Base-by-base conservation (phyloP, 352 stramenopile species). In the Labyrinthula sp. region DNA sequence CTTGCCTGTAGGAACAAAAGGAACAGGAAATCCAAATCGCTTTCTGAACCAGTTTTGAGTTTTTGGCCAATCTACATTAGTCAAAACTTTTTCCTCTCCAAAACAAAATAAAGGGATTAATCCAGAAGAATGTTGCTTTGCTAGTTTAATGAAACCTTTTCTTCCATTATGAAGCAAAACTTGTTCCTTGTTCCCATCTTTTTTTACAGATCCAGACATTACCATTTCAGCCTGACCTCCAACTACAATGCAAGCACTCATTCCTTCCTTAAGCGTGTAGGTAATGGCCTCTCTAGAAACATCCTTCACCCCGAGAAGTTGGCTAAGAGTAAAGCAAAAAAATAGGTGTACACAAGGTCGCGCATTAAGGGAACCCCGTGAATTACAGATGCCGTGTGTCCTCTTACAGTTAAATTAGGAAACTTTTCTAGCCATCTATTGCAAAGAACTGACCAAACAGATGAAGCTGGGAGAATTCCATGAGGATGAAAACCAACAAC, bases 141-240 rank as follows among this genome's bases (percentile, higher is more conserved):
- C 43, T 15, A 52, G 40, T 18, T 50, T 50, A 35, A 52, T 45
- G 14, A 52, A 20, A 2, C 43, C 43, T n/a, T 15, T 31, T 9
- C 43, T 23, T 3, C 43, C 31, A 17, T 54, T 55, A 14, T 35
- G 30, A 12, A 52, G 31, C 15, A 52, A 15, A 35, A 10, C 3
- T 18, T 45, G 40, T 3, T 5, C 2, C 3, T 33, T 9, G 37
- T 52, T 35, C 43, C 43, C 40, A n/a, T n/a, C n/a, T n/a, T n/a
- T n/a, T n/a, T n/a, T n/a, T n/a, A n/a, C n/a, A 12, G 43, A 52
- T 15, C 43, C 23, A 4, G 34, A 50, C 43, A 45, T 35, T 2
- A 52, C 40, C 43, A 52, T 52, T 26, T 52, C 43, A n/a, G 43
- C 43, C 24, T 52, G 43, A 15, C 43, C 43, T 7, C 43, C 43